Conservation (phyloP, 2,329 filamentous ascomycete species). For the Cercospora berteroae region DNA sequence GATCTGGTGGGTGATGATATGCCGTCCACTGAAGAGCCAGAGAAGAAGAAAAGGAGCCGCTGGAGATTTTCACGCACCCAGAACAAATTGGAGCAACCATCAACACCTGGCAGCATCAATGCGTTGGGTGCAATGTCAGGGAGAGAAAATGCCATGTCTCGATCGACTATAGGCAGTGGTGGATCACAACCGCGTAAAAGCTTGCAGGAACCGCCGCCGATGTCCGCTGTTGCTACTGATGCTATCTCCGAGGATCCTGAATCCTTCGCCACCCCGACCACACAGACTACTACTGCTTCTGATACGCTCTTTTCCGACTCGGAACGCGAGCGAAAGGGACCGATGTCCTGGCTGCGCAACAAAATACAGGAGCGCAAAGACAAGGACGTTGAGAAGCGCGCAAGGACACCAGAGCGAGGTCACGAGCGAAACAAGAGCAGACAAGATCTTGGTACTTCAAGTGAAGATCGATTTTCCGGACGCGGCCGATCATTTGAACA, state of each 20-base stretch:
- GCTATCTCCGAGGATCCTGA: slow-evolving; percentile 17
- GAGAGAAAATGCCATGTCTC: slow-evolving; percentile 33
- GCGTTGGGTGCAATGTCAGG: slow-evolving; percentile 34
- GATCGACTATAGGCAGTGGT: slow-evolving; percentile 35
- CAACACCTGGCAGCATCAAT: slow-evolving; percentile 26
- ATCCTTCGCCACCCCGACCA: slow-evolving; percentile 13
- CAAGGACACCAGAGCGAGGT: slow-evolving; percentile 39
- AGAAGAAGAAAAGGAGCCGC: slow-evolving; percentile 69
- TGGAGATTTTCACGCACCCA: slow-evolving; percentile 62
- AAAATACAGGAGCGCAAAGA: slow-evolving; percentile 62
- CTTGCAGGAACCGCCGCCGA: slow-evolving; percentile 33
- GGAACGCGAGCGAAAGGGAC: slow-evolving; percentile 56
- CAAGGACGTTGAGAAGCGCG: slow-evolving; percentile 51
- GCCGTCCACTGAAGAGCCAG: slow-evolving; percentile 32
- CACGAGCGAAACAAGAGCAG: slow-evolving; percentile 30
- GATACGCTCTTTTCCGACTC: slow-evolving; percentile 38
- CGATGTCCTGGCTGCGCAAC: slow-evolving; percentile 64
- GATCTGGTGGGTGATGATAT: slow-evolving; percentile 67
- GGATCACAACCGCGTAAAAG: slow-evolving; percentile 31
- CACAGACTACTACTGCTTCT: slow-evolving; percentile 26
- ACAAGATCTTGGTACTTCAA: slow-evolving; percentile 26
- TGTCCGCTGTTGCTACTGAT: slow-evolving; percentile 25
- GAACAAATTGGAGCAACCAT: slow-evolving; percentile 32
- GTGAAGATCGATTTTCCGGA: slow-evolving; percentile 22
- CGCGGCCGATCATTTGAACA: slow-evolving; percentile 28